Percentiles rank a stretch among this genome's conserved stretches.
Evolutionary conservation across 257 asterid genomes (phyloP).

Genomic region (Parsonsia alboflavescens): DNA sequence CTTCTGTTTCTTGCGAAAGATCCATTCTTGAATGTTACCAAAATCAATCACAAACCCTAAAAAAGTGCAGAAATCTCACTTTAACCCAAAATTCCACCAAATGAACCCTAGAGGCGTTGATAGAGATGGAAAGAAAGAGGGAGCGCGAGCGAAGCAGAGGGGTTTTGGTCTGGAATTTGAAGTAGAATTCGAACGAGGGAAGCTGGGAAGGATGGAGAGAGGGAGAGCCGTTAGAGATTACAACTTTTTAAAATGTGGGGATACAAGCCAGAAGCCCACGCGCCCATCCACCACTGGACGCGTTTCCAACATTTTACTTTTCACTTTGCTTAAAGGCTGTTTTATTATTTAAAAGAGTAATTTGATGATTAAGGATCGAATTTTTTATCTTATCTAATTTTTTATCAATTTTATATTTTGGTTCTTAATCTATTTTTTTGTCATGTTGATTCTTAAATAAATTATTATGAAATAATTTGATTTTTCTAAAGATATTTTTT

Average conservation of each 20-base stretch:
- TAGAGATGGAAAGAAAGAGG: neutral
- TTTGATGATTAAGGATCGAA: too few relatives aligned
- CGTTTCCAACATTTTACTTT: too few relatives aligned
- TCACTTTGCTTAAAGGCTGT: too few relatives aligned
- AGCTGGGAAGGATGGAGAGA: constrained; percentile 11
- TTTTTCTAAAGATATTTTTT: too few relatives aligned
- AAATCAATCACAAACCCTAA: constrained; percentile 4
- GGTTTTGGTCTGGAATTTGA: constrained; percentile 18
- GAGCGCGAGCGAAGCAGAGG: constrained; percentile 12
- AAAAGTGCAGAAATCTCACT: neutral
- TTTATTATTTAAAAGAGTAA: too few relatives aligned
- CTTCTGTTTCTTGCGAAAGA: constrained; percentile 66
- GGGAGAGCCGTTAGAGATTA: constrained; percentile 32
- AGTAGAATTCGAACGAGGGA: constrained; percentile 19
- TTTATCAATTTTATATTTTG: too few relatives aligned
- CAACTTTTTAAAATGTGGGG: neutral
- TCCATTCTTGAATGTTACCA: constrained; percentile 41
- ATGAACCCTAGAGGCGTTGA: constrained; percentile 2
- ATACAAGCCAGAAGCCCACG: too few relatives aligned
- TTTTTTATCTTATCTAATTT: too few relatives aligned
- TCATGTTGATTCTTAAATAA: too few relatives aligned
- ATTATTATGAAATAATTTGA: too few relatives aligned
- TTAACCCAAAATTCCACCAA: neutral
- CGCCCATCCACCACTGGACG: too few relatives aligned
- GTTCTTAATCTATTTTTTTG: too few relatives aligned